phyloP scores from a whole-genome alignment of 2,329 filamentous ascomycete species.

The Scopulariopsis brevicaulis region DNA sequence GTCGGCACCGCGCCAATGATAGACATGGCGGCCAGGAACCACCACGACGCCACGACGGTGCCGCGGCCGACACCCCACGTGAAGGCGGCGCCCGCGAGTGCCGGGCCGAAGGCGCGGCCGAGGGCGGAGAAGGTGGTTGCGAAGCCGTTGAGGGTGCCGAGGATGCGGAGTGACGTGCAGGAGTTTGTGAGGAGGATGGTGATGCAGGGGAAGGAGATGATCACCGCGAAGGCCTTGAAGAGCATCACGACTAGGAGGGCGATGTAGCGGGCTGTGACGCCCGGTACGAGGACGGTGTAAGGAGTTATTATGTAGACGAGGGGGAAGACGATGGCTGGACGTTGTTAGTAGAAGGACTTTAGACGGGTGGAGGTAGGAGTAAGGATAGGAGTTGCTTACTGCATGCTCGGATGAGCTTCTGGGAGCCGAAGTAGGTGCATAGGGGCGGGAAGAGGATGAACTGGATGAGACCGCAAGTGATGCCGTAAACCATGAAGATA shows the following conservation, averaged over 20 bases:
- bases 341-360: background rate
- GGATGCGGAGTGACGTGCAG: constrained; percentile 59
- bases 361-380: background rate
- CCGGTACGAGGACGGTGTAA: constrained; percentile 57
- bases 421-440: constrained; percentile 60
- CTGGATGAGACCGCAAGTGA: constrained; percentile 70
- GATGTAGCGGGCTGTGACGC: constrained; percentile 36
- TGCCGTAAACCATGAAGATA: constrained; percentile 74
- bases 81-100: constrained; percentile 60
- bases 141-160: constrained; percentile 85
- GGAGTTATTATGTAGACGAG: constrained; percentile 72
- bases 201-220: constrained; percentile 79
- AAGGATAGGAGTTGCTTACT: constrained; percentile 19
- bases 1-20: constrained; percentile 58
- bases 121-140: constrained; percentile 75
- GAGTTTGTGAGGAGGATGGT: constrained; percentile 90
- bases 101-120: constrained; percentile 70
- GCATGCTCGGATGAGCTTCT: constrained; percentile 61
- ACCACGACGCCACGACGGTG: constrained; percentile 73
- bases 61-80: constrained; percentile 64
- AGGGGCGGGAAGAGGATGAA: constrained; percentile 75
- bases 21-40: constrained; percentile 56
- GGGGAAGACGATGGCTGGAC: constrained; percentile 51
- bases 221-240: constrained; percentile 62
- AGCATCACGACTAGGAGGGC: constrained; percentile 60